Conservation (phyloP, 2,329 filamentous ascomycete species). For the Calcarisporium arbuscula region DNA sequence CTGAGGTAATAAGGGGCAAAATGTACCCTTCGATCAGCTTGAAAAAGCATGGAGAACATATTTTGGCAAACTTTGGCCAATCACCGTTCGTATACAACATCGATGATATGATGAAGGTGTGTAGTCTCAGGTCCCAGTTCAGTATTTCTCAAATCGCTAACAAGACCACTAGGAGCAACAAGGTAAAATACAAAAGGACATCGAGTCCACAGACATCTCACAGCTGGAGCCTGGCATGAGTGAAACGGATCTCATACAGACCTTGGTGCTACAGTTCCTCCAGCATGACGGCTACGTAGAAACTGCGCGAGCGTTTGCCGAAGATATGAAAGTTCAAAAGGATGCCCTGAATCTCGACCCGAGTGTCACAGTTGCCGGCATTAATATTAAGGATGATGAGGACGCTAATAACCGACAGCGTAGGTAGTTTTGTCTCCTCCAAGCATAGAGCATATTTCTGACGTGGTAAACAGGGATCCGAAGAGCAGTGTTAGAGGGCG, state of each 20-base stretch:
- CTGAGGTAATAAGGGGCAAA: conserved; percentile 54
- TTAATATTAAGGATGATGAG: conserved; percentile 71
- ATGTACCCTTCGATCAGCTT: conserved; percentile 64
- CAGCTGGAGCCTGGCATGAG: conserved; percentile 56
- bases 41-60: conserved; percentile 56
- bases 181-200: conserved; percentile 51
- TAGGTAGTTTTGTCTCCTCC: conserved; percentile 33
- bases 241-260: conserved; percentile 75
- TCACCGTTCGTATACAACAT: conserved; percentile 87
- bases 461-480: conserved; percentile 60
- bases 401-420: conserved; percentile 84
- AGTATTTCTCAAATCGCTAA: conserved; percentile 7
- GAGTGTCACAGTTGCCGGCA: conserved; percentile 43
- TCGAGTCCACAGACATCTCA: conserved; percentile 51
- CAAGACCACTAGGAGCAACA: conserved; percentile 48
- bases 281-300: conserved; percentile 95
- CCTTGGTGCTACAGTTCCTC: conserved; percentile 77
- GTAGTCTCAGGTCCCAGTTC: conserved; percentile 15
- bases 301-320: conserved; percentile 79
- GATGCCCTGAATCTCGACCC: conserved; percentile 58
- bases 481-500: conserved; percentile 78
- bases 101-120: conserved; percentile 72
- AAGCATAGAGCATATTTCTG: background rate
- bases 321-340: conserved; percentile 72
- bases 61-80: conserved; percentile 62